Conservation (phyloP, 495 filamentous ascomycete species). For the Penicillium longicatenatum region DNA sequence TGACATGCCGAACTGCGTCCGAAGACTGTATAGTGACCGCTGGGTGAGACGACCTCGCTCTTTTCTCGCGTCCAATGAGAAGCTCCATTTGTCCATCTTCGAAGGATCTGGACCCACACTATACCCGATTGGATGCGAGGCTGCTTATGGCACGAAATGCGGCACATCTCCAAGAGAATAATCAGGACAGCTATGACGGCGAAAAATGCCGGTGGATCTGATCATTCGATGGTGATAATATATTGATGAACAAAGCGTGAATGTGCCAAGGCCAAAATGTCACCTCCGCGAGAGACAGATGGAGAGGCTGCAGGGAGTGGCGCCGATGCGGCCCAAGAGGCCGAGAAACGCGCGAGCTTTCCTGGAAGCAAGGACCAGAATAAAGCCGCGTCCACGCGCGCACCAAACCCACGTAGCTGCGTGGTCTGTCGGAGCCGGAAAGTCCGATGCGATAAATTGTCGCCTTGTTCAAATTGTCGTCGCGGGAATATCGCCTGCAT, state of each 20-base stretch:
- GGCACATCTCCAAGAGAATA: background rate
- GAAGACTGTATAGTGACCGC: background rate
- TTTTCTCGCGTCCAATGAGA: conserved; percentile 17
- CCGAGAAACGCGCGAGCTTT: conserved; percentile 39
- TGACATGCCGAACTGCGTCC: background rate
- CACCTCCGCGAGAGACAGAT: conserved; percentile 9
- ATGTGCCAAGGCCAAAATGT: conserved; percentile 6
- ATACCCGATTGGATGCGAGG: conserved; percentile 5
- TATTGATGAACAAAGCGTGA: background rate
- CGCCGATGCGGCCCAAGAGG: conserved; percentile 23
- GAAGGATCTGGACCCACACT: conserved; percentile 3
- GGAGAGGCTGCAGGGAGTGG: background rate
- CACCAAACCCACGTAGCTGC: conserved; percentile 54
- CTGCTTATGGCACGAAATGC: conserved; percentile 5
- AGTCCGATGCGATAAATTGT: conserved; percentile 69
- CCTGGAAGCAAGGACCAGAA: background rate
- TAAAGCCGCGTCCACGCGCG: conserved; percentile 14
- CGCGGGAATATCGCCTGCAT: conserved; percentile 61
- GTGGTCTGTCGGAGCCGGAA: conserved; percentile 59
- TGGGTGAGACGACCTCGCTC: conserved; percentile 12
- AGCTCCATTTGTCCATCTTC: background rate
- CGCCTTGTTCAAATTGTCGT: conserved; percentile 67
- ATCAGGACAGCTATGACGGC: background rate
- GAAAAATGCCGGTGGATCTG: background rate
- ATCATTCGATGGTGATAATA: background rate